Evolutionary conservation across 257 asterid genomes (phyloP).

Genomic region (Vinca minor): DNA sequence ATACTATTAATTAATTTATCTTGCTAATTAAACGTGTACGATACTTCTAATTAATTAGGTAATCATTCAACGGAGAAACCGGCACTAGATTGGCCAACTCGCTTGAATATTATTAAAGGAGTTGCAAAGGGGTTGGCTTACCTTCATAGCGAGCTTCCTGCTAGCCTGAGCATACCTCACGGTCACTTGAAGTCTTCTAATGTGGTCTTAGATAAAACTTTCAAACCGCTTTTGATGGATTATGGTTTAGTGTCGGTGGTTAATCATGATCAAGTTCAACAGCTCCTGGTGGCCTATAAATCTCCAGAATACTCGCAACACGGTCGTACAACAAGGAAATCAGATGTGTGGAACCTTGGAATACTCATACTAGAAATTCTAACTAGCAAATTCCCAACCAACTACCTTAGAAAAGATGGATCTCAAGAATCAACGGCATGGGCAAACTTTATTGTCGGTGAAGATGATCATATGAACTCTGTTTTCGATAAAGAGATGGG

Average conservation of each 20-base stretch:
- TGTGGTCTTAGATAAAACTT: conserved; percentile 50
- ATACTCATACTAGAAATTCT: conserved; percentile 60
- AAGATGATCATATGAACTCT: conserved; percentile 4
- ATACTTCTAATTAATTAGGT: conserved; percentile 33
- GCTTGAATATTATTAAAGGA: conserved; percentile 75
- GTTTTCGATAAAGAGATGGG: conserved; percentile 62
- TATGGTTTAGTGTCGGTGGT: conserved; percentile 70
- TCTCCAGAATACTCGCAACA: conserved; percentile 57
- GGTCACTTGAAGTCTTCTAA: conserved; percentile 83
- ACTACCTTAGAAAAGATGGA: conserved; percentile 36
- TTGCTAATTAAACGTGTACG: no score
- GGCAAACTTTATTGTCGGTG: conserved; percentile 35
- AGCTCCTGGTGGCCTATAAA: conserved; percentile 61
- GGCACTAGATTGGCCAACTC: conserved; percentile 54
- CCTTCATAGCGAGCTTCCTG: conserved; percentile 57
- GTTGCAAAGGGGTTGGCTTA: conserved; percentile 55
- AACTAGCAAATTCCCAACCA: conserved; percentile 61
- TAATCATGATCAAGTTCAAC: conserved; percentile 49
- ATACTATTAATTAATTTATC: no score
- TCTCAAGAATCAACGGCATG: conserved; percentile 33
- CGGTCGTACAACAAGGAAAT: conserved; percentile 43
- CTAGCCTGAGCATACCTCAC: conserved; percentile 49
- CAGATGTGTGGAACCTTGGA: conserved; percentile 91
- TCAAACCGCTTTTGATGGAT: conserved; percentile 64
- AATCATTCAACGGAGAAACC: conserved; percentile 37